A percentile compares a stretch with the other conserved stretches of the same genome.
Conservation (phyloP, 129 eudicot genomes). For the Artemisia annua region DNA sequence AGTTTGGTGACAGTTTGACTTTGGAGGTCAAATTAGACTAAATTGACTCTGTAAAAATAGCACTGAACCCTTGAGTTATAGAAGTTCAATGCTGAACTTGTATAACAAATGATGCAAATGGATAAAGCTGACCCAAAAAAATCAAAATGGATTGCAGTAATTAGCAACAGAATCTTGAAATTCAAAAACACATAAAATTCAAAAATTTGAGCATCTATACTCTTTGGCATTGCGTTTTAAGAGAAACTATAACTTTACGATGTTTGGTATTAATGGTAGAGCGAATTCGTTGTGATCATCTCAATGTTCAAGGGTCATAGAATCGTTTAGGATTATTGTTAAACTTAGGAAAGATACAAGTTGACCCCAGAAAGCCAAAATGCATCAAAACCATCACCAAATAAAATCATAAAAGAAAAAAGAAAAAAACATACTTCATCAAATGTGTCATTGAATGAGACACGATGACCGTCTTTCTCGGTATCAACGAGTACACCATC, state of each 20-base stretch:
- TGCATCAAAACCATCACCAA: neutral
- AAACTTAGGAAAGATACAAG: neutral
- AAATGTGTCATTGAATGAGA: slow-evolving; percentile 93
- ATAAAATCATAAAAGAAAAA: neutral
- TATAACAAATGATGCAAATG: neutral
- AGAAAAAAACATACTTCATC: slow-evolving; percentile 44
- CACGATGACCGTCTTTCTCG: slow-evolving; percentile 95
- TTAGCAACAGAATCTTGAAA: neutral
- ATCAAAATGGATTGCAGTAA: neutral
- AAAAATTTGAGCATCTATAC: no score
- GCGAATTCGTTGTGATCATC: no score
- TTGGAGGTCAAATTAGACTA: slow-evolving; percentile 8
- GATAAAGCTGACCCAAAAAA: neutral
- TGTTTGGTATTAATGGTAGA: no score
- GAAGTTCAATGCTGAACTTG: neutral
- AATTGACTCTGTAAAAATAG: neutral
- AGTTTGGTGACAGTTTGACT: neutral
- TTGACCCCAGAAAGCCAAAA: neutral
- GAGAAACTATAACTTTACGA: no score
- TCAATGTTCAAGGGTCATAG: no score
- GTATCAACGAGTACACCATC: slow-evolving; percentile 99
- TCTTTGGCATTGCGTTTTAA: no score
- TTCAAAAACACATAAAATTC: neutral
- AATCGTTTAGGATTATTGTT: no score
- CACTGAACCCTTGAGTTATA: neutral